Evolutionary conservation across 106 monocot genomes (phyloP).

Genomic region (Iris macrosiphon): DNA sequence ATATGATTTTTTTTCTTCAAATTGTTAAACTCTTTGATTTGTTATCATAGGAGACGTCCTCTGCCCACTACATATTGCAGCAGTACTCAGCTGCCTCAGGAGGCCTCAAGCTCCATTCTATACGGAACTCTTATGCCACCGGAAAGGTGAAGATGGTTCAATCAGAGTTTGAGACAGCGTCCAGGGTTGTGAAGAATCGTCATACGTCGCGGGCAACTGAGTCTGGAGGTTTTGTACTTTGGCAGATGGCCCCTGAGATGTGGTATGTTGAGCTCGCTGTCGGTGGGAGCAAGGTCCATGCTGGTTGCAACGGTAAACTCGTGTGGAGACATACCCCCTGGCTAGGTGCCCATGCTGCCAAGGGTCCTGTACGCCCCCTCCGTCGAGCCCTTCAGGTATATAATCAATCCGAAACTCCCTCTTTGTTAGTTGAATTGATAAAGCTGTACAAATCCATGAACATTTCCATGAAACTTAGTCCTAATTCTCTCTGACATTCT

Average conservation of each 20-base stretch:
- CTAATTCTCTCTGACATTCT: too few species aligned
- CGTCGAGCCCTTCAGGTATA: slow-evolving; percentile 59
- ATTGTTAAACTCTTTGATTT: too few species aligned
- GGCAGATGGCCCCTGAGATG: slow-evolving; percentile 71
- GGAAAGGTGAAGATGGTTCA: slow-evolving; percentile 54
- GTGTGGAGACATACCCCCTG: slow-evolving; percentile 65
- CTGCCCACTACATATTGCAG: slow-evolving; percentile 67
- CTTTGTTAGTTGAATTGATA: too few species aligned
- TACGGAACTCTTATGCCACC: slow-evolving; percentile 47
- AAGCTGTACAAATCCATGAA: too few species aligned
- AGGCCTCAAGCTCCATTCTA: slow-evolving; percentile 47
- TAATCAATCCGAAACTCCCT: neutral
- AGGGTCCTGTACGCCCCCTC: slow-evolving; percentile 55
- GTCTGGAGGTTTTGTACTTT: slow-evolving; percentile 54
- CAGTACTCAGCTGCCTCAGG: slow-evolving; percentile 54
- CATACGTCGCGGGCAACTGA: slow-evolving; percentile 18
- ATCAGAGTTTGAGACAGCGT: slow-evolving; percentile 40
- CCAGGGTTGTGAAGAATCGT: slow-evolving; percentile 32
- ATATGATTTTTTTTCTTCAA: too few species aligned
- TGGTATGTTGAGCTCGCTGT: slow-evolving; percentile 67
- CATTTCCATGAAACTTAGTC: too few species aligned
- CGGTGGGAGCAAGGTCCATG: slow-evolving; percentile 49
- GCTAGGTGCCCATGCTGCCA: slow-evolving; percentile 51
- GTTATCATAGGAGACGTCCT: slow-evolving; percentile 34
- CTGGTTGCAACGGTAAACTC: slow-evolving; percentile 55